A percentile compares a stretch with the other conserved stretches of the same genome.
Conservation (phyloP, 305 asterid species). For the Caryopteris hybrid region DNA sequence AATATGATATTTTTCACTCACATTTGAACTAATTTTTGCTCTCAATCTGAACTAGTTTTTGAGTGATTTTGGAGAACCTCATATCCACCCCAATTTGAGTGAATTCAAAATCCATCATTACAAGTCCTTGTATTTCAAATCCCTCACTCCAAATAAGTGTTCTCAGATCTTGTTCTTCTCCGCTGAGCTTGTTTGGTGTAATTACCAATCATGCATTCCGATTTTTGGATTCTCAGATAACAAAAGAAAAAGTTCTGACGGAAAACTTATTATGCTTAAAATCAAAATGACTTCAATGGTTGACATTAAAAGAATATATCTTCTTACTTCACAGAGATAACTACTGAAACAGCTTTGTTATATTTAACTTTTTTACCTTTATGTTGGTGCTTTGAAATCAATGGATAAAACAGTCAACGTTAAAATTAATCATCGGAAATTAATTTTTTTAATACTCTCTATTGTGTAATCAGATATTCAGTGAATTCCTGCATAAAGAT, state of each 20-base stretch:
- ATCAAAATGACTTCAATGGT: not conserved
- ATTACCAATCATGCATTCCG: not conserved
- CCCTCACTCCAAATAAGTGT: too few relatives aligned
- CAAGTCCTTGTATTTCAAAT: too few relatives aligned
- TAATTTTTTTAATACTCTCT: not conserved
- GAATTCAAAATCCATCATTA: not conserved
- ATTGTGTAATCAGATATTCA: slow-evolving; percentile 43
- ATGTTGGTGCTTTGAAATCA: not conserved
- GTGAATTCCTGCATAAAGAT: slow-evolving; percentile 50
- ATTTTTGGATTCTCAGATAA: not conserved
- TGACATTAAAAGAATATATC: not conserved
- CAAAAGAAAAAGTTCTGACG: not conserved
- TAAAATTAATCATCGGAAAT: not conserved
- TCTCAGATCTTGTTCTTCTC: not conserved
- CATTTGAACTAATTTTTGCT: too few relatives aligned
- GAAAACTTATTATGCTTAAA: not conserved
- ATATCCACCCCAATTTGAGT: not conserved
- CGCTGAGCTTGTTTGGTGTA: not conserved
- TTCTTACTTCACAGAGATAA: not conserved
- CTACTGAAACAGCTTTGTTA: slow-evolving; percentile 3
- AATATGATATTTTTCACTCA: not conserved
- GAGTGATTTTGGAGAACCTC: not conserved
- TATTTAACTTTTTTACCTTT: not conserved
- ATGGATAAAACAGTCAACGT: not conserved
- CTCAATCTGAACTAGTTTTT: too few relatives aligned